These are phyloP conservation scores for Erythrophleum ivorense DNA, from an alignment of 331 rosid species.

Conservation along the genomic window DNA sequence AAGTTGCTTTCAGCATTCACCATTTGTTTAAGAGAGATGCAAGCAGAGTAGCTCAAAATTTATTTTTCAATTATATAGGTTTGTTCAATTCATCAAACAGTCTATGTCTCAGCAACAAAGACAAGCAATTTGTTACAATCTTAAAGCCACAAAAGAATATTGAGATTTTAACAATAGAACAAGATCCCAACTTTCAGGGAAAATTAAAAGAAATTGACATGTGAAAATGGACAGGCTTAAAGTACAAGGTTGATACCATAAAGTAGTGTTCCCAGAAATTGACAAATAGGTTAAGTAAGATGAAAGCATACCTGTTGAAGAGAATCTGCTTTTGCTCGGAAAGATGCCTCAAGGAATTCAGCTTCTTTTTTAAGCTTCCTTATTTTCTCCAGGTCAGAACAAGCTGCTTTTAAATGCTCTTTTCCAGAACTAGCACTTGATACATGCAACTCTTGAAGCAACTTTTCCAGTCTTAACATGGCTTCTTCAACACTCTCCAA, in stretches of 20 bases:
- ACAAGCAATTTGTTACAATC: not conserved
- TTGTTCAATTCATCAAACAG: not conserved
- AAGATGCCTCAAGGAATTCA: constrained; percentile 95
- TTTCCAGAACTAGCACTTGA: constrained; percentile 84
- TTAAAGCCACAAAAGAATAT: not conserved
- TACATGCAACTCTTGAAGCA: constrained; percentile 90
- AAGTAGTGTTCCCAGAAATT: constrained; percentile 27
- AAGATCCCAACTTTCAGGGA: not conserved
- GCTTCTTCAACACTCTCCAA: constrained; percentile 94
- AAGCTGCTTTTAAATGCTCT: constrained; percentile 96
- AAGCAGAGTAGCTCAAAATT: not conserved
- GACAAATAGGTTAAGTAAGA: constrained; percentile 17
- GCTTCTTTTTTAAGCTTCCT: constrained; percentile 97
- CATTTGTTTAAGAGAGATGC: not conserved
- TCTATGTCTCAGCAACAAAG: not conserved
- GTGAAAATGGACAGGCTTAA: not conserved
- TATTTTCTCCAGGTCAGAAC: constrained; percentile 97
- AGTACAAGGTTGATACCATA: constrained; percentile 22
- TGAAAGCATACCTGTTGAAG: constrained; percentile 69
- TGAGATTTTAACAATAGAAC: not conserved
- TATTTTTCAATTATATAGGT: not conserved
- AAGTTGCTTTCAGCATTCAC: constrained; percentile 23
- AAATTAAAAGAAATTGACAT: not conserved
- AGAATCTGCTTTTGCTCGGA: constrained; percentile 91
- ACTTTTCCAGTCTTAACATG: constrained; percentile 75